Conservation (phyloP, 306 rosid species). For the Casuarina equisetifolia region DNA sequence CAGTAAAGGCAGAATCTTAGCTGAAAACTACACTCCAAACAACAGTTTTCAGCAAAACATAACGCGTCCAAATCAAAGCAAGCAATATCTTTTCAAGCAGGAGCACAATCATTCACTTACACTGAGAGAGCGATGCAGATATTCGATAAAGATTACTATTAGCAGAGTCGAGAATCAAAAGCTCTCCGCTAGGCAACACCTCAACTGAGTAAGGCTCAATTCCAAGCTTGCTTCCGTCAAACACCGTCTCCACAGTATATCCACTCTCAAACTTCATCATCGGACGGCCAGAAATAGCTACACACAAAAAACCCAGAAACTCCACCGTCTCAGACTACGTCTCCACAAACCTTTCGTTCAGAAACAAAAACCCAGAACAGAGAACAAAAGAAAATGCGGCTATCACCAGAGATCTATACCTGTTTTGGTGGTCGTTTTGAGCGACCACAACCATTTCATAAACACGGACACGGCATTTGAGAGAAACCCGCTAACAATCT, state of each 20-base stretch:
- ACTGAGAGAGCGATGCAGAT: conserved; percentile 78
- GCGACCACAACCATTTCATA: conserved; percentile 78
- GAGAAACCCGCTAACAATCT: conserved; percentile 63
- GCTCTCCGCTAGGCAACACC: conserved; percentile 76
- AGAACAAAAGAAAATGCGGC: conserved; percentile 5
- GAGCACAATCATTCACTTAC: conserved; percentile 52
- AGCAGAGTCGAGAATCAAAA: conserved; percentile 83
- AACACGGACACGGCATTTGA: conserved; percentile 65
- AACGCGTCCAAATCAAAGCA: conserved; percentile 26
- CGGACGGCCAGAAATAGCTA: conserved; percentile 71
- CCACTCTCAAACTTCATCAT: conserved; percentile 95
- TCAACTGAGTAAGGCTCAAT: conserved; percentile 89
- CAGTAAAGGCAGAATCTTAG: not conserved
- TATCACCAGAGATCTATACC: conserved; percentile 60
- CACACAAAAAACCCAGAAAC: conserved; percentile 11
- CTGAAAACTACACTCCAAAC: not conserved
- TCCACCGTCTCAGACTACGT: conserved; percentile 26
- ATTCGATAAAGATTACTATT: conserved; percentile 78
- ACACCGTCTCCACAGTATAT: conserved; percentile 85
- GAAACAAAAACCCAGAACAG: not conserved
- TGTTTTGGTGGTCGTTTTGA: conserved; percentile 68
- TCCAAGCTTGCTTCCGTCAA: conserved; percentile 96
- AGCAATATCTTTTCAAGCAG: conserved; percentile 1
- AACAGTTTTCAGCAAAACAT: not conserved
- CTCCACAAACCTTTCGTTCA: conserved; percentile 8